Evolutionary conservation across 805 yeast species (phyloP), one percentile per base, ranked within the genome.

Genomic region (Ogataea corticis): DNA sequence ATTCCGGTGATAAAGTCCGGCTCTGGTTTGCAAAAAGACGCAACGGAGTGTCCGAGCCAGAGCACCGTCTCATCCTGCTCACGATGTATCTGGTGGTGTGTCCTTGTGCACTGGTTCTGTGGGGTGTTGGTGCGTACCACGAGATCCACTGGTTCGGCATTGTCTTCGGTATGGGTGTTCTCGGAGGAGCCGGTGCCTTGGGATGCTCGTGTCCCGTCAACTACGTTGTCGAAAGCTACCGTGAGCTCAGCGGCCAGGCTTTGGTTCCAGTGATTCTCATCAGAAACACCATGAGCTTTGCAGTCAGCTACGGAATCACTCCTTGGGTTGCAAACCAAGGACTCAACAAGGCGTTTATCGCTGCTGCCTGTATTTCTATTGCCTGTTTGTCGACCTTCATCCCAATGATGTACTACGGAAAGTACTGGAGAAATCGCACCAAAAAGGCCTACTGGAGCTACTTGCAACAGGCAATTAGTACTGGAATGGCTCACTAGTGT

Each of bases 91-190:
- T 68, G 51, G 60, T 81, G 25, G 51, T 80, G 9, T 77, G 80
- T 9, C 81, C 82, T 1, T 69, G 72, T 1, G 79, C 84, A 0
- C 64, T 79, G 45, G 70, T 80, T 48, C 67, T 83, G 13, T 80
- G 82, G 73, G 87, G 87, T 38, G 72, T 80, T 38, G 86, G 85
- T 12, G 82, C 85, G 0, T 72, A 72, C 40, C 71, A 73, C 42
- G 68, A 65, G 4, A 65, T 73, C 27, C 76, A 74, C 37, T 82
- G 87, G 85, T 67, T 77, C 39, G 76, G 77, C 2, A 64, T 76
- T 4, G 72, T 75, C 29, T 66, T 72, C 38, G 83, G 83, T 2
- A 68, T 77, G 55, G 86, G 83, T 3, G 58, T 78, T 34, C 63
- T 79, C 15, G 83, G 80, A 13, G 82, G 84, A 7, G 60, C 71